A percentile compares a stretch with the other conserved stretches of the same genome.
Evolutionary conservation across 495 filamentous ascomycete species (phyloP).

Genomic region (Tetracladium setigerum): DNA sequence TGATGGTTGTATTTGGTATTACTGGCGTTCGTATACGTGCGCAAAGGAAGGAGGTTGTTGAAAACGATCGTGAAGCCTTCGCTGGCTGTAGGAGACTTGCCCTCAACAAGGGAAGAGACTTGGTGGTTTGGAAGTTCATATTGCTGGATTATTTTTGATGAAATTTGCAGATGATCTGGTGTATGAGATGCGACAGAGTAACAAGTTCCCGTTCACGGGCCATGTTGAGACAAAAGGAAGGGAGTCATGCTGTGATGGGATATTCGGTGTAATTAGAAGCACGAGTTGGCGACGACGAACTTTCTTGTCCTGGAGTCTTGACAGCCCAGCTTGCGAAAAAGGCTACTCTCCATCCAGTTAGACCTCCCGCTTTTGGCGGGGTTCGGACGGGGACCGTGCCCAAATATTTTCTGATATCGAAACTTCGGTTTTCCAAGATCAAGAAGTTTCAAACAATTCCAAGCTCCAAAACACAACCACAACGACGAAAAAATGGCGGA

Average conservation of each 20-base stretch:
- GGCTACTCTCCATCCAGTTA: neutral
- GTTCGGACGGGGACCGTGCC: slow-evolving; percentile 5
- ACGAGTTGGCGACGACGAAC: slow-evolving; percentile 2
- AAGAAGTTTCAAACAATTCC: neutral
- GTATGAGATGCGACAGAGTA: neutral
- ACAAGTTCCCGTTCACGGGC: slow-evolving; percentile 8
- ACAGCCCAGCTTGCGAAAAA: neutral
- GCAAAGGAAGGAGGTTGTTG: neutral
- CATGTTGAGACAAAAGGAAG: slow-evolving; percentile 8
- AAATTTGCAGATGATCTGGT: neutral
- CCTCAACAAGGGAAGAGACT: neutral
- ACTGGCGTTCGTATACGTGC: slow-evolving; percentile 2
- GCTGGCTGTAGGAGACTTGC: neutral
- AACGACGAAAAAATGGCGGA: slow-evolving; percentile 62
- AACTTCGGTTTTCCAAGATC: slow-evolving; percentile 6
- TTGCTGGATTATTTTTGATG: neutral
- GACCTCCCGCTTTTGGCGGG: slow-evolving; percentile 3
- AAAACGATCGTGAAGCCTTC: slow-evolving; percentile 7
- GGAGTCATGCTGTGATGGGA: slow-evolving; percentile 22
- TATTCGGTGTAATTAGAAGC: slow-evolving; percentile 19
- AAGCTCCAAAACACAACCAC: neutral
- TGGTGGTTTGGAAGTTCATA: slow-evolving; percentile 3
- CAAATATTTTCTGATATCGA: slow-evolving; percentile 6
- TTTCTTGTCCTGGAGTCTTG: neutral
- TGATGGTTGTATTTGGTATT: slow-evolving; percentile 49